phyloP scores from a whole-genome alignment of 2,329 filamentous ascomycete genomes.

The Lachnellula subtilissima region DNA sequence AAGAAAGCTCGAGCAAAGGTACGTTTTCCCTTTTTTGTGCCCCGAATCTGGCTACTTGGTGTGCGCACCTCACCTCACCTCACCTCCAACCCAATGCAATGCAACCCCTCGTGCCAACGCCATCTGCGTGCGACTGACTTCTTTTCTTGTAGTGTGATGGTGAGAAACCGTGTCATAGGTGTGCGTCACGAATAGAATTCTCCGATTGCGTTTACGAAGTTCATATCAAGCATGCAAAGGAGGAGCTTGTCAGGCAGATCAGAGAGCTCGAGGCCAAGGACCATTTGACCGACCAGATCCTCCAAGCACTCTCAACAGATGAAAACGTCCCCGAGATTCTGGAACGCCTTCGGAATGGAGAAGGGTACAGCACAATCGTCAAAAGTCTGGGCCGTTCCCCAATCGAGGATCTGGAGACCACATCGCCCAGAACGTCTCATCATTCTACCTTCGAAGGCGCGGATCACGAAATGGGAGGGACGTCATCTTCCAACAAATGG shows the following conservation, averaged over 20 bases:
- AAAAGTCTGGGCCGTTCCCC: slow-evolving; percentile 25
- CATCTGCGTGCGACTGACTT: slow-evolving; percentile 8
- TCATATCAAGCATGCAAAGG: slow-evolving; percentile 34
- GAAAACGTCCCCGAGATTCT: slow-evolving; percentile 29
- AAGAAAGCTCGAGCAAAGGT: slow-evolving; percentile 35
- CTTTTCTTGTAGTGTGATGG: slow-evolving; percentile 30
- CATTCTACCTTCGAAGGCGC: slow-evolving; percentile 21
- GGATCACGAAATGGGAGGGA: slow-evolving; percentile 25
- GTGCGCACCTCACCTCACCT: background rate
- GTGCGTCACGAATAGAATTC: slow-evolving; percentile 23
- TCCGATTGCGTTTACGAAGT: slow-evolving; percentile 31
- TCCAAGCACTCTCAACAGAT: slow-evolving; percentile 26
- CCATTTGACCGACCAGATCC: slow-evolving; percentile 27
- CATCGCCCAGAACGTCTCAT: slow-evolving; percentile 25
- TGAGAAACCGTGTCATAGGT: slow-evolving; percentile 31
- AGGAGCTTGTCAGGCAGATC: slow-evolving; percentile 31
- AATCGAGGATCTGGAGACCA: slow-evolving; percentile 17
- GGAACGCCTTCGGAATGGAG: slow-evolving; percentile 26
- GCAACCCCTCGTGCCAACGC: background rate
- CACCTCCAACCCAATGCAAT: background rate
- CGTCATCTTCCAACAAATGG: slow-evolving; percentile 18
- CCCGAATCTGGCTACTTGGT: background rate
- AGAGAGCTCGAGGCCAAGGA: slow-evolving; percentile 28
- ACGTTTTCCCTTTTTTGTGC: slow-evolving; percentile 7
- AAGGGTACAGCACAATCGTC: slow-evolving; percentile 27